A percentile compares a stretch with the other conserved stretches of the same genome.
phyloP scores from a whole-genome alignment of 2,329 filamentous ascomycete genomes.

The Colletotrichum navitas region DNA sequence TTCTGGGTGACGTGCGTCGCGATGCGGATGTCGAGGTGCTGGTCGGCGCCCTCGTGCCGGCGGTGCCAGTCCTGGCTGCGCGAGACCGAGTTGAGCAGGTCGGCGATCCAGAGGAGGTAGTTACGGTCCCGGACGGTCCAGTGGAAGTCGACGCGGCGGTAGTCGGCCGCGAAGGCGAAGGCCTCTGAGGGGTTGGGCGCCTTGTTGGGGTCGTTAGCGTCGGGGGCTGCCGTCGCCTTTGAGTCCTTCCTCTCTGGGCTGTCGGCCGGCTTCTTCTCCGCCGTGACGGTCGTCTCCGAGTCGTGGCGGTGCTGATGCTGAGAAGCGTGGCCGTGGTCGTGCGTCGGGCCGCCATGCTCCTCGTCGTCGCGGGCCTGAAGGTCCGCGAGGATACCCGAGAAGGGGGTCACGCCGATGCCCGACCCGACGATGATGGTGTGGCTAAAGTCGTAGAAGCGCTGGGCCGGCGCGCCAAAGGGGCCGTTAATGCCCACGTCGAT shows the following conservation, averaged over 20 bases:
- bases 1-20: conserved; percentile 69
- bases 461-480: conserved; percentile 69
- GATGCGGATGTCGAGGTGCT: conserved; percentile 65
- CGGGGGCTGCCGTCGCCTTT: neutral
- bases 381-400: conserved; percentile 68
- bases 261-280: conserved; percentile 5
- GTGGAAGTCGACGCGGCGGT: conserved; percentile 69
- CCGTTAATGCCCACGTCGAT: conserved; percentile 68
- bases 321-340: conserved; percentile 29
- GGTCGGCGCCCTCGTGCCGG: conserved; percentile 49
- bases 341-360: conserved; percentile 48
- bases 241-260: neutral
- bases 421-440: conserved; percentile 68
- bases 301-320: conserved; percentile 39
- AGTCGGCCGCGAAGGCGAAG: conserved; percentile 51
- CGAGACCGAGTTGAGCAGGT: conserved; percentile 64
- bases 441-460: conserved; percentile 70
- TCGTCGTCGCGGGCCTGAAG: conserved; percentile 62
- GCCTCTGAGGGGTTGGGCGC: conserved; percentile 39
- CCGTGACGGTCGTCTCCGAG: conserved; percentile 36
- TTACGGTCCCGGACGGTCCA: conserved; percentile 71
- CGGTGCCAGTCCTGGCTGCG: conserved; percentile 55
- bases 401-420: conserved; percentile 70
- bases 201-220: conserved; percentile 34
- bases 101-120: conserved; percentile 68